Evolutionary conservation across 2,329 filamentous ascomycete genomes (phyloP).

Genomic region (Claviceps africana): DNA sequence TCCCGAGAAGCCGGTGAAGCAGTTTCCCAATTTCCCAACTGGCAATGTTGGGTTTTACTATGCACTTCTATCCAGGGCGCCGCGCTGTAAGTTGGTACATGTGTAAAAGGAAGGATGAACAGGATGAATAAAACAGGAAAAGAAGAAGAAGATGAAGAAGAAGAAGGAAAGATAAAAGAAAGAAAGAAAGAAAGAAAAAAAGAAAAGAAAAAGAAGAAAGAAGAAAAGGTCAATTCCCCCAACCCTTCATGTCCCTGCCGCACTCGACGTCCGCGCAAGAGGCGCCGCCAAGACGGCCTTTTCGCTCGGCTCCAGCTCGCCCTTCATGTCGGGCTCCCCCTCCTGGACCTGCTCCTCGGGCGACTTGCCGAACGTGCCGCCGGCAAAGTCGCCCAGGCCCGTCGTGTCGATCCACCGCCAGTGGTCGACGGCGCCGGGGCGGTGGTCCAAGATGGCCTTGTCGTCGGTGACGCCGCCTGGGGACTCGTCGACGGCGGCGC

Average conservation of each 20-base stretch:
- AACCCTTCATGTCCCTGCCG: neutral
- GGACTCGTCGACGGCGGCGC: slow-evolving; percentile 23
- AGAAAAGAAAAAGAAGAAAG: no score
- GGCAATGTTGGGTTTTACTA: no score
- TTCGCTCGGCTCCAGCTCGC: slow-evolving; percentile 21
- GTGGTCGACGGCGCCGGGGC: slow-evolving; percentile 25
- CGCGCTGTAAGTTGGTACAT: no score
- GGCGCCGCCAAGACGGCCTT: slow-evolving; percentile 6
- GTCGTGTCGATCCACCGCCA: slow-evolving; percentile 42
- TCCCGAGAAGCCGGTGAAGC: no score
- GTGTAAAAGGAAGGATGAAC: no score
- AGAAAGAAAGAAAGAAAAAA: no score
- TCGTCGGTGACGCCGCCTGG: slow-evolving; percentile 32
- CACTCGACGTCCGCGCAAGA: neutral
- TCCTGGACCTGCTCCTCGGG: slow-evolving; percentile 20
- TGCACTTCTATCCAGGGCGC: no score
- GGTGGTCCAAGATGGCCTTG: slow-evolving; percentile 34
- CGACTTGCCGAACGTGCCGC: slow-evolving; percentile 17
- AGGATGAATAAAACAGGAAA: no score
- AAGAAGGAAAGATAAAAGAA: no score
- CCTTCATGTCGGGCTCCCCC: slow-evolving; percentile 21
- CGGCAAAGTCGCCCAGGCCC: slow-evolving; percentile 27
- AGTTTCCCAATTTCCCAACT: no score
- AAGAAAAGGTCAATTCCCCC: no score
- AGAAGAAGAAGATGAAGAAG: no score